Evolutionary conservation across 2,329 filamentous ascomycete species (phyloP), one percentile per base, ranked within the genome.

Genomic region (Fusarium longipes): DNA sequence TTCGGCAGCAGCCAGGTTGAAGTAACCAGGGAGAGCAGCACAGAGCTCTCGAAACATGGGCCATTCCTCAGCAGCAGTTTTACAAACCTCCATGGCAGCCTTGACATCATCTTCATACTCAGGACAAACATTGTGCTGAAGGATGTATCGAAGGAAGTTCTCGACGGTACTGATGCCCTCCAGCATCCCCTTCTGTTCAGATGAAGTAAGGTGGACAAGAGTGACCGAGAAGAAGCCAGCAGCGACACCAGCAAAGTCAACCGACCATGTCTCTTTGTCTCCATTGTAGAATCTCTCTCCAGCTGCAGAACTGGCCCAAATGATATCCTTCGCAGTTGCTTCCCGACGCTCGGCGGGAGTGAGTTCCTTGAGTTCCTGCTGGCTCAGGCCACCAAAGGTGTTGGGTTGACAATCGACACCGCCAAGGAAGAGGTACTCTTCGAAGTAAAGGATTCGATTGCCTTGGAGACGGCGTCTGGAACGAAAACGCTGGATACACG

Each of bases 141-240:
- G 82, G 1, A 98, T 82, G 70, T 97, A 99, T 67, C 93, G 92
- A 66, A 97, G 87, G 75, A 98, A 98, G 74, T 96, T 97, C 61
- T 88, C 87, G 38, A 97, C 83, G 1, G 96, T 87, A 32, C 86
- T 84, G 20, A 89, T 87, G 5, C 88, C 88, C 5, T 56, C 52
- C n/a, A 84, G 79, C 63, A 93, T 83, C 14, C 84, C 78, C 0
- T 79, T 75, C 17, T 79, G 82, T 14, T 88, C 84, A 47, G 87
- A 86, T 18, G 86, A 82, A 35, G 87, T 86, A 35, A 86, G 80
- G 25, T 80, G 80, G 0, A 86, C 83, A 8, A 91, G 84, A 4
- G 66, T 51, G 10, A 82, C 87, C 77, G 80, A 94, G 86, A 97
- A 80, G 76, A 92, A 99, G 0, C 91, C 93, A 36, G 91, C 90